phyloP scores from a whole-genome alignment of 495 filamentous ascomycete species.

The Trichoderma reesei region DNA sequence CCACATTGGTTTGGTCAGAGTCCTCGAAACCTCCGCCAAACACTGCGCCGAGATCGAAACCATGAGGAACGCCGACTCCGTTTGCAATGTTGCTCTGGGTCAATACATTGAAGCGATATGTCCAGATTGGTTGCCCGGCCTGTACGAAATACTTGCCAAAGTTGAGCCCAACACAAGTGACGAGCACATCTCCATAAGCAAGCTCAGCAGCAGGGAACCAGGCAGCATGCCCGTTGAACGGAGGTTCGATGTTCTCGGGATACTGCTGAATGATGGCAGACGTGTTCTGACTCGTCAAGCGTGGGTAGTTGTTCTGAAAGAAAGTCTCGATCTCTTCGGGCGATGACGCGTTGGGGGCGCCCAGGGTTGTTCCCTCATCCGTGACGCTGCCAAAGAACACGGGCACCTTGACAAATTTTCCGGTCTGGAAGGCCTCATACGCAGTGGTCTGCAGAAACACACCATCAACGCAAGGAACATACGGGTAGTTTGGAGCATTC shows the following conservation, averaged over 20 bases:
- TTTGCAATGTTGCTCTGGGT: conserved; percentile 17
- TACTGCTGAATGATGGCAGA: conserved; percentile 27
- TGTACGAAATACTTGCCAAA: conserved; percentile 1
- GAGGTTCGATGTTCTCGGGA: conserved; percentile 19
- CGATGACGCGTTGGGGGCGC: conserved; percentile 34
- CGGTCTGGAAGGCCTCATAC: conserved; percentile 45
- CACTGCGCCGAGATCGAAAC: conserved; percentile 33
- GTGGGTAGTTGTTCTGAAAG: conserved; percentile 36
- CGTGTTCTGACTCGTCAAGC: conserved; percentile 38
- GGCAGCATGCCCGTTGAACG: conserved; percentile 19
- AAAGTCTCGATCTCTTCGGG: conserved; percentile 37
- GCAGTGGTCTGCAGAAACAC: conserved; percentile 49
- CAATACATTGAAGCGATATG: conserved; percentile 23
- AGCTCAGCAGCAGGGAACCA: conserved; percentile 38
- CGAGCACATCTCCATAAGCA: conserved; percentile 52
- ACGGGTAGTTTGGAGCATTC: conserved; percentile 39
- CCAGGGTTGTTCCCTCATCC: conserved; percentile 49
- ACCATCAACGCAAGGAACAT: conserved; percentile 54
- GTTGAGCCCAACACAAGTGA: conserved; percentile 46
- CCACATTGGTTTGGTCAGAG: conserved; percentile 26
- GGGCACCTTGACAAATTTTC: conserved; percentile 57
- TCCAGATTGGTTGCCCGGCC: conserved; percentile 17
- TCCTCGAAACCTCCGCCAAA: conserved; percentile 29
- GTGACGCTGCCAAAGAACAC: conserved; percentile 62
- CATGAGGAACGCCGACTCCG: conserved; percentile 25